These are phyloP conservation scores for Balakata baccata DNA, from an alignment of 345 rosid genomes.

Conservation along the genomic window DNA sequence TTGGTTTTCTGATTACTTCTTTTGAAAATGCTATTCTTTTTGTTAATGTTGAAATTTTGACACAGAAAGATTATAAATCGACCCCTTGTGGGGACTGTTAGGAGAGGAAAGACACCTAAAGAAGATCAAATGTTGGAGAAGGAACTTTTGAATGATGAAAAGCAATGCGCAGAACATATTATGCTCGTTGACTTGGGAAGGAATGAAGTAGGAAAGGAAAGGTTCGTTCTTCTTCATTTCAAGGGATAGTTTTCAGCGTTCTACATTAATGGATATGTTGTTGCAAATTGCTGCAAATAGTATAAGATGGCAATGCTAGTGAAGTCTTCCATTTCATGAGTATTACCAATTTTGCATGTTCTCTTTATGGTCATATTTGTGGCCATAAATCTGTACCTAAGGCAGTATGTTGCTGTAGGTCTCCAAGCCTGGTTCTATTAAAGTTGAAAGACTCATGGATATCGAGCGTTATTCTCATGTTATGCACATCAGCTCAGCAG, in stretches of 20 bases:
- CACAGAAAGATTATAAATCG: constrained; percentile 71
- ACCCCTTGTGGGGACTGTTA: constrained; percentile 89
- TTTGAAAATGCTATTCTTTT: not conserved
- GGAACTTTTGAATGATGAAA: constrained; percentile 77
- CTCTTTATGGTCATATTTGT: not conserved
- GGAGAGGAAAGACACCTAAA: constrained; percentile 83
- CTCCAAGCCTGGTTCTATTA: constrained; percentile 78
- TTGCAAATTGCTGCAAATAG: constrained; percentile 6
- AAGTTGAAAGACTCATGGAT: constrained; percentile 89
- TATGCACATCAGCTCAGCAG: constrained; percentile 96
- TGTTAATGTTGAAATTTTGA: not conserved
- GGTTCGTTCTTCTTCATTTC: constrained; percentile 38
- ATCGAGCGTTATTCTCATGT: constrained; percentile 93
- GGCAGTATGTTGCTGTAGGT: constrained; percentile 43
- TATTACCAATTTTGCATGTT: no score
- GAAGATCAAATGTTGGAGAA: constrained; percentile 74
- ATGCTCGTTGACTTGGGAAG: constrained; percentile 98
- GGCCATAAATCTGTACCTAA: constrained; percentile 6
- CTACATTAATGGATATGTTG: not conserved
- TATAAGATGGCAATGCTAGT: not conserved
- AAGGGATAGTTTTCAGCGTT: not conserved
- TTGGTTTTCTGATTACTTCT: not conserved
- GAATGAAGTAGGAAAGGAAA: constrained; percentile 97
- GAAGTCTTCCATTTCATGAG: not conserved
- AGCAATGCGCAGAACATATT: constrained; percentile 94